A percentile compares a stretch with the other conserved stretches of the same genome.
phyloP scores from a whole-genome alignment of 1,139 yeast species.

The Yamadazyma diddensiae region DNA sequence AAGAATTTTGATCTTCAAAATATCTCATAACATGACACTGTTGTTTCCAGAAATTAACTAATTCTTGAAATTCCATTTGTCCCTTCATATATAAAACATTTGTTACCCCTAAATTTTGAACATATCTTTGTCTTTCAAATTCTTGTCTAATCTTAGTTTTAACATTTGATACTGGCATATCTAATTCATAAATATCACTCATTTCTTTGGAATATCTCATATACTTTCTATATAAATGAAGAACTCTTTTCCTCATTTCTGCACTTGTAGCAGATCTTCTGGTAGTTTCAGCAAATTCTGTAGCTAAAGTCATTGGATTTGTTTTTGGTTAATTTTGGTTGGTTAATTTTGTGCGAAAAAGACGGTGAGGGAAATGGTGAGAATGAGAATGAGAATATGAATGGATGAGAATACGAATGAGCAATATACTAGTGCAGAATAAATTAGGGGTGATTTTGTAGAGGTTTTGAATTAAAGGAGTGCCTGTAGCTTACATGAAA shows the following conservation, averaged over 20 bases:
- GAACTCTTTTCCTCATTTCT: slow-evolving; percentile 63
- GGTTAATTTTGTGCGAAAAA: slow-evolving; percentile 10
- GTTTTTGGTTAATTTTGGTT: slow-evolving; percentile 15
- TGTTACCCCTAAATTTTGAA: slow-evolving; percentile 59
- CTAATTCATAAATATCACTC: slow-evolving; percentile 72
- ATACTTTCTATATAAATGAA: slow-evolving; percentile 71
- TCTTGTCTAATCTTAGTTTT: slow-evolving; percentile 87
- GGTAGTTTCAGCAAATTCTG: slow-evolving; percentile 84
- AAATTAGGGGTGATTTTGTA: too few relatives aligned
- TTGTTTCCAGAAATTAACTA: slow-evolving; percentile 89
- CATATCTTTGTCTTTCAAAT: slow-evolving; percentile 79
- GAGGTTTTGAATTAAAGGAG: too few relatives aligned
- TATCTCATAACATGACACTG: slow-evolving; percentile 81
- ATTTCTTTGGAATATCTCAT: slow-evolving; percentile 63
- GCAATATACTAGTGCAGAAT: too few relatives aligned
- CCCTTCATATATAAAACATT: slow-evolving; percentile 78
- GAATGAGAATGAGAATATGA: too few relatives aligned
- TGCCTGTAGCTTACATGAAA: too few relatives aligned
- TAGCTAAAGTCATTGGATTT: slow-evolving; percentile 56
- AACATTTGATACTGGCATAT: slow-evolving; percentile 77
- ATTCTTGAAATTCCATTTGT: slow-evolving; percentile 88
- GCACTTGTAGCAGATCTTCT: slow-evolving; percentile 60
- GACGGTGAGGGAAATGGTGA: too few relatives aligned
- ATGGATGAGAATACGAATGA: too few relatives aligned
- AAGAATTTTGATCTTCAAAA: slow-evolving; percentile 64